Evolutionary conservation across 768 basidiomycete species (phyloP), one percentile per base, ranked within the genome.

Genomic region (Mycena rebaudengoi): DNA sequence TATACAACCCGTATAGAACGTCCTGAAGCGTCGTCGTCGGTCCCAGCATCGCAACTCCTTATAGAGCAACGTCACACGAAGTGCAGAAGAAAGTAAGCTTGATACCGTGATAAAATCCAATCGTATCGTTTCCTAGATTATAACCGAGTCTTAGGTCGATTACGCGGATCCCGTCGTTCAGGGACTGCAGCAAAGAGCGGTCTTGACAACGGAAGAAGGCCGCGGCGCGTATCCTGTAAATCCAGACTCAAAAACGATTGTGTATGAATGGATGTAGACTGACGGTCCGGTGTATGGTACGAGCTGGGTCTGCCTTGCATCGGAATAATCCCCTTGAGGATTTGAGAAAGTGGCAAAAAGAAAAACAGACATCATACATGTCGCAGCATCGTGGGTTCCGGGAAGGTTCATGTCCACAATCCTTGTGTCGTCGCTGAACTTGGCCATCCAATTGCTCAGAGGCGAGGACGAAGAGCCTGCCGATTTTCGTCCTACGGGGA

Each of bases 361-460:
- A 18, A 52, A 43, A 23, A 8, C 18, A 10, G 26, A 40, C 32
- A 10, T 60, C 74, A 29, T 69, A 81, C 83, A 81, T 12, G 85
- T 85, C 1, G 81, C 74, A 0, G 83, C 75, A 70, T 86, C 85
- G 61, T 86, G 84, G 3, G 82, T 83, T 28, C 84, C 85, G 12
- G 84, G 85, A n/a, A 86, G 65, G 65, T 84, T 85, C 80, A 85
- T 82, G 39, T 80, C 78, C 10, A 82, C 81, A 1, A 86, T 69
- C 55, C 70, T 72, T 1, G 80, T 85, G 39, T 66, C 75, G 64
- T 85, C 83, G 3, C 78, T 69, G 33, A 83, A 57, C 28, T 71
- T 76, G 7, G 80, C 75, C 84, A 85, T 83, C 83, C 82, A 83
- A 60, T 83, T 69, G 66, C 76, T 80, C 1, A 80, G 81, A 41